Evolutionary conservation across 2,329 filamentous ascomycete species (phyloP).

Genomic region (Aspergillus phoenicis): DNA sequence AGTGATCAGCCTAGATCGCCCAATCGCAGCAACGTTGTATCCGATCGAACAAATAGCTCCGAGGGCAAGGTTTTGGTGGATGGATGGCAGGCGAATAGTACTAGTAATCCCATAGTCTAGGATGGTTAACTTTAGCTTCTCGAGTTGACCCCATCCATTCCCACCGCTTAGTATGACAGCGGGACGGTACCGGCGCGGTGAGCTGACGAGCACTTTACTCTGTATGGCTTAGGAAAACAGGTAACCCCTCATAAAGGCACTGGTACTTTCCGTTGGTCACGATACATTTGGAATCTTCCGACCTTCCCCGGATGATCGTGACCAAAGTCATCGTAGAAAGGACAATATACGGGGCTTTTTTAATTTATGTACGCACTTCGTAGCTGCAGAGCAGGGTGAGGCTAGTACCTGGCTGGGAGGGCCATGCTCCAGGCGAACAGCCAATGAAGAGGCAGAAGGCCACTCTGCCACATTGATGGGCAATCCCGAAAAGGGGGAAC

Average conservation of each 20-base stretch:
- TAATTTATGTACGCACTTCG: neutral
- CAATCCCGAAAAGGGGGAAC: conserved; percentile 5
- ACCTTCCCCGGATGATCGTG: conserved; percentile 8
- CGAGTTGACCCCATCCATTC: neutral
- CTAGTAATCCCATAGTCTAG: conserved; percentile 1
- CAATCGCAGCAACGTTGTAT: conserved; percentile 13
- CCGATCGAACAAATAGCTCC: conserved; percentile 1
- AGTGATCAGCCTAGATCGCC: conserved; percentile 11
- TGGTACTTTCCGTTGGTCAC: conserved; percentile 5
- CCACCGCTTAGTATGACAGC: conserved; percentile 5
- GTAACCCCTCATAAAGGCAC: neutral
- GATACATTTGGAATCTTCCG: conserved; percentile 8
- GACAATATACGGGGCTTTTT: neutral
- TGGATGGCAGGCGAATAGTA: neutral
- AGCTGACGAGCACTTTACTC: neutral
- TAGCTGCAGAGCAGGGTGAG: neutral
- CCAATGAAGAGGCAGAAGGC: neutral
- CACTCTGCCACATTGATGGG: neutral
- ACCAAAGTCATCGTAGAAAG: neutral
- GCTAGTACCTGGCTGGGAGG: conserved; percentile 2
- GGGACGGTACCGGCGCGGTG: conserved; percentile 7
- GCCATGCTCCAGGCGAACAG: neutral
- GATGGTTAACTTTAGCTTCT: conserved; percentile 8
- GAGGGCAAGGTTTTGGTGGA: neutral
- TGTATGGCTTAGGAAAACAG: neutral